These are phyloP conservation scores for Tricholoma furcatifolium DNA, from an alignment of 768 basidiomycete species.

Conservation along the genomic window DNA sequence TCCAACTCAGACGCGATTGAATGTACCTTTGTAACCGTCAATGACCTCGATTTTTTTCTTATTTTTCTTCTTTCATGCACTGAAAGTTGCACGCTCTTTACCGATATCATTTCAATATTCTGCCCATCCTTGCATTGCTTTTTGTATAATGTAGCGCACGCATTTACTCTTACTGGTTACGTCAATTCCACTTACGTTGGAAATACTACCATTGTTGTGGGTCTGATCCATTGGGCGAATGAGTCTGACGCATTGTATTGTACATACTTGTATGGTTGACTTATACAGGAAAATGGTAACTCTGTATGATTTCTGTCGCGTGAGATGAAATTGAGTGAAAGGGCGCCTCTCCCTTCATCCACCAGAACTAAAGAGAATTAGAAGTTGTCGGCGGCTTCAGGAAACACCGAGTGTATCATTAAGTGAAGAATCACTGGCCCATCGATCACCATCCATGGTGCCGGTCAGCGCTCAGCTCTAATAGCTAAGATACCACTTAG, in stretches of 20 bases:
- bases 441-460: too few species aligned
- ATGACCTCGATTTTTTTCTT: not conserved
- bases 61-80: not conserved
- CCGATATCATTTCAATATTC: conserved; percentile 1
- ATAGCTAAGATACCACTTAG: too few species aligned
- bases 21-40: conserved; percentile 17
- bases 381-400: too few species aligned
- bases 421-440: too few species aligned
- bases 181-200: not conserved
- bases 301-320: not conserved
- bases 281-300: not conserved
- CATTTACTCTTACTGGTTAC: conserved; percentile 1
- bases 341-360: too few species aligned
- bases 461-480: too few species aligned
- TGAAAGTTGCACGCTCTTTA: not conserved
- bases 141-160: conserved; percentile 11
- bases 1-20: conserved; percentile 36
- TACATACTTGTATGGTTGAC: conserved; percentile 9
- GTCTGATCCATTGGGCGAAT: not conserved
- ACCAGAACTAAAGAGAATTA: too few species aligned
- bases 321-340: not conserved
- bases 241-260: conserved; percentile 7
- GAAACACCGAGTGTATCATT: too few species aligned
- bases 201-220: not conserved
- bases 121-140: conserved; percentile 7